Evolutionary conservation across 2,329 filamentous ascomycete genomes (phyloP), one percentile per base, ranked within the genome.

Genomic region (Colletotrichum shisoi): DNA sequence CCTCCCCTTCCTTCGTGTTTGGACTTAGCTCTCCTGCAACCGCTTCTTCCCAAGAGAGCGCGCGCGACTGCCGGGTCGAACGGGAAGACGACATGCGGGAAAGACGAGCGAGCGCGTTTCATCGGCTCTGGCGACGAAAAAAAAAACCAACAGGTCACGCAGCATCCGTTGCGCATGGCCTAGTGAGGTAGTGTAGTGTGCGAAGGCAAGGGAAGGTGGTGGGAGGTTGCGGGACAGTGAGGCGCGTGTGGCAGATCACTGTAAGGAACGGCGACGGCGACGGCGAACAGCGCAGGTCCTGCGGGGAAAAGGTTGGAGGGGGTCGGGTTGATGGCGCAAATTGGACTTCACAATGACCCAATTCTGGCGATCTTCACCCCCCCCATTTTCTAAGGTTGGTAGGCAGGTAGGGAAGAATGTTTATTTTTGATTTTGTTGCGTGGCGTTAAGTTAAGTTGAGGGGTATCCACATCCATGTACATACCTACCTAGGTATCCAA

Each of bases 261-360:
- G 63, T 67, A 66, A 51, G 44, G 58, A 13, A 62, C 24, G 4
- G 24, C 24, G 24, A 4, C 24, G 1, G 24, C 24, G 24, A 62
- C 24, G 5, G 24, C 24, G 24, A 4, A 4, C 24, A 27, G 24
- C 24, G 24, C 24, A 27, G 24, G 24, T 27, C 24, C 24, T 46
- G 63, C 61, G 2, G 39, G 11, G 11, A 39, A 62, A 37, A 37
- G 24, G 34, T 48, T 48, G 15, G 56, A 46, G 19, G 60, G 59
- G 24, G 5, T 27, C 59, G 64, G 64, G 64, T 2, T 24, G 64
- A 59, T 56, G 59, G 54, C 54, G 54, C 54, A 54, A 39, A 64
- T 49, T 21, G 17, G 31, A 12, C 21, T 54, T 64, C 42, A 49
- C 19, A 54, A 64, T 59, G 64, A 59, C 42, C 60, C 48, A 56